These are phyloP conservation scores for Lecanicillium sp. DNA, from an alignment of 2,329 filamentous ascomycete genomes.

Conservation along the genomic window DNA sequence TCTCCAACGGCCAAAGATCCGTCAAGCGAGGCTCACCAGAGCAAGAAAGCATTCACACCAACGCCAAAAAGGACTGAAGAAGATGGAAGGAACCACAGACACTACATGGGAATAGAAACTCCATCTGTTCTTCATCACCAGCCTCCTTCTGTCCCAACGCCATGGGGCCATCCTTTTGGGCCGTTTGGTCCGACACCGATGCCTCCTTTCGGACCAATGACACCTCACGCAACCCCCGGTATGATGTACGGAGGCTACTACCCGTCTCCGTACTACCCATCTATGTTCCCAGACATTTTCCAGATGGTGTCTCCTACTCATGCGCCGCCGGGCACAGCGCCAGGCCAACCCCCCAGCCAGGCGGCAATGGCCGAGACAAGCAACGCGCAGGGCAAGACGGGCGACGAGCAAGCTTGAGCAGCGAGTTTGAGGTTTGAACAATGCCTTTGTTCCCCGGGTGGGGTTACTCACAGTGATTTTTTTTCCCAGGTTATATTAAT, in stretches of 20 bases:
- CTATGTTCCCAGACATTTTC: constrained; percentile 13
- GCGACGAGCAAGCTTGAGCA: too few relatives aligned
- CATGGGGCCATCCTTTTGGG: constrained; percentile 13
- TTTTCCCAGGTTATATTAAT: too few relatives aligned
- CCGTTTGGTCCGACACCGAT: constrained; percentile 9
- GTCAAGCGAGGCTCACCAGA: not conserved
- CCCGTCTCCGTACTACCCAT: constrained; percentile 12
- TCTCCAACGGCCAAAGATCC: not conserved
- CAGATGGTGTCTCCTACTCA: constrained; percentile 12
- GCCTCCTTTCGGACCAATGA: constrained; percentile 12
- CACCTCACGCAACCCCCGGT: constrained; percentile 12
- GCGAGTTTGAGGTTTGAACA: too few relatives aligned
- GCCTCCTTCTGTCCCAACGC: constrained; percentile 1
- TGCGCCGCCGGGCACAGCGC: constrained; percentile 13
- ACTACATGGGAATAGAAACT: constrained; percentile 6
- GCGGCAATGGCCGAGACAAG: not conserved
- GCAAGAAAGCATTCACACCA: constrained; percentile 1
- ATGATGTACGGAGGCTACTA: constrained; percentile 16
- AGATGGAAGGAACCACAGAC: not conserved
- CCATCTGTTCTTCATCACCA: constrained; percentile 4
- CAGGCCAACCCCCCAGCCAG: not conserved
- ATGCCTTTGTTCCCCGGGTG: too few relatives aligned
- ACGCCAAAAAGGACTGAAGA: constrained; percentile 5
- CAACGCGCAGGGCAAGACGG: too few relatives aligned
- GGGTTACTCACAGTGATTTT: too few relatives aligned